Evolutionary conservation across 306 rosid species (phyloP), one percentile per base, ranked within the genome.

Genomic region (Albizia julibrissin): DNA sequence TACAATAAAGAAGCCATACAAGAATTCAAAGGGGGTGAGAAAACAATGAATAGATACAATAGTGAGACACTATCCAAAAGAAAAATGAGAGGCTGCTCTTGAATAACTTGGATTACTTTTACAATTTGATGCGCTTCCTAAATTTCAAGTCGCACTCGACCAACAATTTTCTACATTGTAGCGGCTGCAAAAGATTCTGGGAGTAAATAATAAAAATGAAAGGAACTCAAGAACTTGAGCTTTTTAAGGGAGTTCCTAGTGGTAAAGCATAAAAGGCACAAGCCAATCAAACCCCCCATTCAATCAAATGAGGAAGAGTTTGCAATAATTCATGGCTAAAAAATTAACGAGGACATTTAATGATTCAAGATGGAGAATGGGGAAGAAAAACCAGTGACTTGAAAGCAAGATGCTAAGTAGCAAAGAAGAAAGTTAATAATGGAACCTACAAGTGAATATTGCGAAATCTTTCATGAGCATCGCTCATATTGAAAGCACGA

Each of bases 401-500:
- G 29, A 62, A 27, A 66, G 13, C 43, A 66, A 31, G 43, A 31
- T 18, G 8, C 14, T 18, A 33, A 46, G 69, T 0, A 52, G 31
- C 22, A 49, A 34, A 50, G 14, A 52, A 52, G 46, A 0, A n/a
- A 79, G 52, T 8, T 5, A 42, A 18, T 10, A 33, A 73, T 1
- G 2, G 54, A 77, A 84, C 87, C 84, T 84, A 84, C 79, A 84
- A 80, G 18, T 75, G 81, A 29, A 84, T 84, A 62, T 84, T 69
- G 46, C 87, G 87, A 74, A 84, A 84, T 40, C 87, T 72, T 39
- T 84, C 87, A 82, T 80, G 87, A 29, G 84, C 82, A 39, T 84
- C 84, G 44, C 79, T 80, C 65, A 84, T 80, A 52, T 79, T 34
- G 84, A 80, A 84, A 42, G 79, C 81, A 7, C 87, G 81, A 74